Evolutionary conservation across 305 asterid species (phyloP).

Genomic region (Fraxinus xanthoxyloides): DNA sequence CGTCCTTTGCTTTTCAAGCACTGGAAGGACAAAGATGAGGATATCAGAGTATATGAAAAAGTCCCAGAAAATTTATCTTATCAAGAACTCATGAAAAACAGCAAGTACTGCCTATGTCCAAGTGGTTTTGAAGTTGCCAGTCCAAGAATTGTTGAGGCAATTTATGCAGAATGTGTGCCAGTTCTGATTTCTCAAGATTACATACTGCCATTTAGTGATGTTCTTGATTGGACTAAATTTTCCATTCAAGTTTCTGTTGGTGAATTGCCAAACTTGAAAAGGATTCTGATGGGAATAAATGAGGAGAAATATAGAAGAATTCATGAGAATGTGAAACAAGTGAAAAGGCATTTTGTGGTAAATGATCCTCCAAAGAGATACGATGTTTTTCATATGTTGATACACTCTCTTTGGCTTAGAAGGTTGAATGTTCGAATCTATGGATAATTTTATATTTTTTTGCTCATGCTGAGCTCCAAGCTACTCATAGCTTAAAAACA

Average conservation of each 20-base stretch:
- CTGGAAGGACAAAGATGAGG: slow-evolving; percentile 48
- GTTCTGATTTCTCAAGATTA: slow-evolving; percentile 45
- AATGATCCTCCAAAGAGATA: slow-evolving; percentile 54
- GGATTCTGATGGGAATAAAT: slow-evolving; percentile 32
- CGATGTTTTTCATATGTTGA: slow-evolving; percentile 48
- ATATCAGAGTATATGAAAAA: slow-evolving; percentile 29
- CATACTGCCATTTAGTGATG: slow-evolving; percentile 44
- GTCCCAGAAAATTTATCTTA: slow-evolving; percentile 29
- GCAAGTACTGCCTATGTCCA: slow-evolving; percentile 48
- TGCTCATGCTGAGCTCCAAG: background rate
- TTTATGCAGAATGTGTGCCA: slow-evolving; percentile 49
- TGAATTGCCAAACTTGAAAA: slow-evolving; percentile 38
- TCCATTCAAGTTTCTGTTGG: slow-evolving; percentile 31
- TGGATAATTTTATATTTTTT: background rate
- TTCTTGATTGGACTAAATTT: slow-evolving; percentile 47
- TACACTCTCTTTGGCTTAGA: slow-evolving; percentile 52
- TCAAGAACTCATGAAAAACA: slow-evolving; percentile 38
- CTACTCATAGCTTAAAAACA: background rate
- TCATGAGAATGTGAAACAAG: slow-evolving; percentile 31
- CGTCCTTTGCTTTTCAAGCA: slow-evolving; percentile 41
- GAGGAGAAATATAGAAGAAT: slow-evolving; percentile 28
- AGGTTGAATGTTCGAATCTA: slow-evolving; percentile 48
- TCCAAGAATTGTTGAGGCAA: slow-evolving; percentile 49
- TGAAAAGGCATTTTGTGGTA: slow-evolving; percentile 41
- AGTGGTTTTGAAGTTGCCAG: slow-evolving; percentile 57